Evolutionary conservation across 805 yeast species (phyloP), one percentile per base, ranked within the genome.

Genomic region (Wickerhamiella azymoides): DNA sequence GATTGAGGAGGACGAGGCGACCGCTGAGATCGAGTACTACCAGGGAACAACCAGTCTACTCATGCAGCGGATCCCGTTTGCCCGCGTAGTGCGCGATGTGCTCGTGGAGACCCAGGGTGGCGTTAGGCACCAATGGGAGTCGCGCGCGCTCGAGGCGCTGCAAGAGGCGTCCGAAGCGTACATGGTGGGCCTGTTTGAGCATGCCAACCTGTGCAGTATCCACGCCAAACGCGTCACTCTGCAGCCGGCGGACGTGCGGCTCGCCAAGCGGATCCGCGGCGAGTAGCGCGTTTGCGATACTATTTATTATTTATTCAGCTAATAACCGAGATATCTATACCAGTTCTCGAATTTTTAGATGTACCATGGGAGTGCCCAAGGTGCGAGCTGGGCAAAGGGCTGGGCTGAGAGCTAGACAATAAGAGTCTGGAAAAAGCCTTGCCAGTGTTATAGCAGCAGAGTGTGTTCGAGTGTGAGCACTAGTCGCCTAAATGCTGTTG

Each of bases 161-260:
- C 98, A 89, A 70, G 98, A 92, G 72, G 88, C 97, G 53, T 95
- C 89, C 52, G 98, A 89, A 75, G 96, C 96, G 62, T 92, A 86
- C 77, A 74, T 92, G 60, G 96, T 89, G 46, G 84, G 95, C 50
- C 71, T 89, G 62, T 92, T 89, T 59, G 97, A 89, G 74, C 97
- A 92, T 69, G 92, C 97, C 56, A 89, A 88, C 75, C 77, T 89
- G 73, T 92, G 96, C 73, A 96, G 97, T 55, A 84, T 86, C 58
- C 98, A 89, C 71, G 98, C 97, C 62, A 89, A 92, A 80, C 82
- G 98, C 73, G 97, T 89, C 59, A 89, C 98, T 55, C 85, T 89
- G 63, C 95, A 85, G 77, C 89, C 86, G 84, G 88, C 88, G 73
- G 98, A 89, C 69, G 84, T 89, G 67, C 95, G 88, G 66, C 76